A percentile compares a stretch with the other conserved stretches of the same genome.
phyloP scores from a whole-genome alignment of 1,139 yeast species.

The Kluyveromyces marxianus region DNA sequence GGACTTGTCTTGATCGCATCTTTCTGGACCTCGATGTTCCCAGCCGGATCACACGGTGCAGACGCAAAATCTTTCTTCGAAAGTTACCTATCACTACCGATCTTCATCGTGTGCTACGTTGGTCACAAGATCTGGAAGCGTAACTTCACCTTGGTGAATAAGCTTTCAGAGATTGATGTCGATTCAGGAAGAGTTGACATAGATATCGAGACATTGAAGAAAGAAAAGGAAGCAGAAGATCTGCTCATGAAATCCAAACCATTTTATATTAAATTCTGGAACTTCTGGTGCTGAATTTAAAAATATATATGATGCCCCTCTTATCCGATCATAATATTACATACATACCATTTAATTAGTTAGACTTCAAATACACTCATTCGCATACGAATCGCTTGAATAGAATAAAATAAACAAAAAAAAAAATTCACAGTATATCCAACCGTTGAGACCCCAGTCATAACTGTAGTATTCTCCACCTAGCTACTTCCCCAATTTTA shows the following conservation, averaged over 20 bases:
- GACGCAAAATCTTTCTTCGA: slow-evolving; percentile 52
- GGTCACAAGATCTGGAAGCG: slow-evolving; percentile 51
- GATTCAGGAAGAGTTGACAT: slow-evolving; percentile 65
- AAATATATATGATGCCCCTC: no score
- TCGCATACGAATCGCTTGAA: no score
- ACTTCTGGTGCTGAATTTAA: slow-evolving; percentile 43
- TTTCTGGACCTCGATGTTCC: slow-evolving; percentile 69
- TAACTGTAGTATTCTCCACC: no score
- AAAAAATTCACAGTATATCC: no score
- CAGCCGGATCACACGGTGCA: slow-evolving; percentile 45
- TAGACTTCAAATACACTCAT: no score
- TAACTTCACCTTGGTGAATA: slow-evolving; percentile 43
- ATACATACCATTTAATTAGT: no score
- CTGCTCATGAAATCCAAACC: slow-evolving; percentile 47
- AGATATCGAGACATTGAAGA: slow-evolving; percentile 56
- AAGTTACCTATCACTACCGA: slow-evolving; percentile 56
- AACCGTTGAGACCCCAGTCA: no score
- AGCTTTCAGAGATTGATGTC: slow-evolving; percentile 50
- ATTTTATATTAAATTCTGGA: slow-evolving; percentile 42
- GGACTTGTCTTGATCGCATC: slow-evolving; percentile 48
- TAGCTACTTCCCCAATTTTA: no score
- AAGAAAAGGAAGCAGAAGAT: slow-evolving; percentile 58
- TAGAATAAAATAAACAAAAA: no score
- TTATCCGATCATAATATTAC: no score
- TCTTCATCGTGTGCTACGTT: slow-evolving; percentile 48